These are phyloP conservation scores for Physocladia obscura DNA, from an alignment of 192 early-diverging fungal species.

Conservation along the genomic window DNA sequence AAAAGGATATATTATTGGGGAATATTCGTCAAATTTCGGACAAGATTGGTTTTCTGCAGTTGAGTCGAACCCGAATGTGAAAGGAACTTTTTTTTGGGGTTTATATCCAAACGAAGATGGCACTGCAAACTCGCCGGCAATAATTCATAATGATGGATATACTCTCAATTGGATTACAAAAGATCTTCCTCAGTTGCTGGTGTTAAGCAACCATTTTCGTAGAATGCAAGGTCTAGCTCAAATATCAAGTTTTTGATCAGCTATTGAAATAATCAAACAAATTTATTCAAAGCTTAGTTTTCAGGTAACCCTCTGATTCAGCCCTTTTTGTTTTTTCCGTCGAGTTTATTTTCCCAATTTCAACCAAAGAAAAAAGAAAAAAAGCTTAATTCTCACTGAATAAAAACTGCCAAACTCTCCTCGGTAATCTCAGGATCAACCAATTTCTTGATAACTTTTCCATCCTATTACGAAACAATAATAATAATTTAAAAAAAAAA, in stretches of 20 bases:
- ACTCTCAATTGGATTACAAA: background rate
- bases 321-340: too few species aligned
- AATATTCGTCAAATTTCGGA: background rate
- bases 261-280: too few species aligned
- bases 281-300: too few species aligned
- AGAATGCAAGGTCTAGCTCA: background rate
- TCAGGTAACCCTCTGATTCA: too few species aligned
- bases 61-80: background rate
- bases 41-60: background rate
- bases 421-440: slow-evolving; percentile 19
- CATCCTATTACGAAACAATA: too few species aligned
- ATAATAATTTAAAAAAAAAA: too few species aligned
- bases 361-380: too few species aligned
- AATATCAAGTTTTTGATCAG: too few species aligned
- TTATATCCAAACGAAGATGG: background rate
- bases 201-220: background rate
- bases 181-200: background rate
- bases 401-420: too few species aligned
- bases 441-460: slow-evolving; percentile 17
- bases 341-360: too few species aligned
- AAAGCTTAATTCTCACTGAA: too few species aligned
- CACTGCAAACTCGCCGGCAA: background rate
- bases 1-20: background rate
- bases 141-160: slow-evolving; percentile 3
- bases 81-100: slow-evolving; percentile 2